phyloP scores from a whole-genome alignment of 768 basidiomycete species.

The Peribolospora baueri region DNA sequence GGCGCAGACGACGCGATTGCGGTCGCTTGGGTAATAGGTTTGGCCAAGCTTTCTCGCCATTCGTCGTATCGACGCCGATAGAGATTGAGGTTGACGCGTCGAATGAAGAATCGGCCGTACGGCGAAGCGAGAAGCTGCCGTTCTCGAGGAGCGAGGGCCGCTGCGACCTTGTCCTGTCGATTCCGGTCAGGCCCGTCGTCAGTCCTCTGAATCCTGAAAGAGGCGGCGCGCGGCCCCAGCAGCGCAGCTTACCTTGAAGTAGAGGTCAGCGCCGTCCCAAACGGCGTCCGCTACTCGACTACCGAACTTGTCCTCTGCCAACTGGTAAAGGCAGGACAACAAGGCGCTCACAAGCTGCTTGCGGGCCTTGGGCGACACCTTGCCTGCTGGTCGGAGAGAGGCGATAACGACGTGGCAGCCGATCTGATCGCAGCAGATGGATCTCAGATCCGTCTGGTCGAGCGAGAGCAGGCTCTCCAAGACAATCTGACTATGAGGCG shows the following conservation, averaged over 20 bases:
- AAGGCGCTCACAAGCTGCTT: slow-evolving; percentile 45
- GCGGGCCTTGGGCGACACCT: slow-evolving; percentile 16
- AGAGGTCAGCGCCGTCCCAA: slow-evolving; percentile 77
- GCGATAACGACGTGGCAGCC: slow-evolving; percentile 33
- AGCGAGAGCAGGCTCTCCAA: slow-evolving; percentile 34
- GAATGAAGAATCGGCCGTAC: slow-evolving; percentile 68
- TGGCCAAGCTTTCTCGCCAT: slow-evolving; percentile 46
- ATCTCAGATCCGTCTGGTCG: neutral
- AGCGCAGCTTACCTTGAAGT: slow-evolving; percentile 43
- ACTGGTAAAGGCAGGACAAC: slow-evolving; percentile 51
- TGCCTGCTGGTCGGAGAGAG: slow-evolving; percentile 21
- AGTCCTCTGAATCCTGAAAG: slow-evolving; percentile 1
- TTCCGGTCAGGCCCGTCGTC: neutral
- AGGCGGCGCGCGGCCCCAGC: neutral
- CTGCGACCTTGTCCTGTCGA: slow-evolving; percentile 67
- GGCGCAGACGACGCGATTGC: slow-evolving; percentile 9
- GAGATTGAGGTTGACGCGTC: slow-evolving; percentile 51
- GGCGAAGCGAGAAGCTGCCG: slow-evolving; percentile 47
- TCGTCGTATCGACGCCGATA: slow-evolving; percentile 55
- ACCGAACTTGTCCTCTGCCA: slow-evolving; percentile 76
- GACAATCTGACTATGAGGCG: slow-evolving; percentile 42
- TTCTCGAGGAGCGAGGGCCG: slow-evolving; percentile 38
- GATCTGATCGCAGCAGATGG: slow-evolving; percentile 26
- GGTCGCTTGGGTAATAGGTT: neutral
- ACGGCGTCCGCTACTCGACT: slow-evolving; percentile 73